These are phyloP conservation scores for Sextonia rubra DNA, from an alignment of 164 flowering plant genomes.

Conservation along the genomic window DNA sequence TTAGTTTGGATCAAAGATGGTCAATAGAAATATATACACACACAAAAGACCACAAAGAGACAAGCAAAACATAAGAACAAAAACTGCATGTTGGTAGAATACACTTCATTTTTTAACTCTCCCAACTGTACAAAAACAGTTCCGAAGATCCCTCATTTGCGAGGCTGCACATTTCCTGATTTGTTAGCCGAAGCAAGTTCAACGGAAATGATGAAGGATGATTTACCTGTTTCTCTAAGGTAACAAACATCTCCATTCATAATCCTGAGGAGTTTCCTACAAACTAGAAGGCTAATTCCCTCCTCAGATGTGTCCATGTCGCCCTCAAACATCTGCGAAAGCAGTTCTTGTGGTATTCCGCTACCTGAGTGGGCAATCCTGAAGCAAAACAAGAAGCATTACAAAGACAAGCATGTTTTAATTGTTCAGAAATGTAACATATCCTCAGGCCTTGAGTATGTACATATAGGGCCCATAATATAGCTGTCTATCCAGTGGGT, in stretches of 20 bases:
- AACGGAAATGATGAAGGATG: conserved; percentile 66
- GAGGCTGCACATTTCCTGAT: not conserved
- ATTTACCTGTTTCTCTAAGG: conserved; percentile 63
- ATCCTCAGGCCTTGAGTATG: not conserved
- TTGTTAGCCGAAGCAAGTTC: conserved; percentile 63
- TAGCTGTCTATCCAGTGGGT: not conserved
- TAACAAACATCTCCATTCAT: conserved; percentile 96
- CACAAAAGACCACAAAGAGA: not conserved
- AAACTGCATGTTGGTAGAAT: not conserved
- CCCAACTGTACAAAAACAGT: not conserved
- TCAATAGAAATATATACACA: not conserved
- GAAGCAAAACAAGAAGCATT: conserved; percentile 4
- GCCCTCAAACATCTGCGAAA: conserved; percentile 77
- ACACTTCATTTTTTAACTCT: not conserved
- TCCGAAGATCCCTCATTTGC: not conserved
- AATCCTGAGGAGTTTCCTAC: conserved; percentile 76
- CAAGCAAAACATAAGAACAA: not conserved
- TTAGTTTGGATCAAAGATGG: too few relatives aligned
- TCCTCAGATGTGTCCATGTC: conserved; percentile 58
- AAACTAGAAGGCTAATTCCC: conserved; percentile 63
- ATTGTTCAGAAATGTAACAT: not conserved
- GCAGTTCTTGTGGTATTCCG: conserved; percentile 71
- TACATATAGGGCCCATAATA: not conserved
- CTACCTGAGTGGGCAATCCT: conserved; percentile 74
- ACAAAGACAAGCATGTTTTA: not conserved